Base-by-base conservation (phyloP, 495 filamentous ascomycete species). In the Cladorrhinum samala region DNA sequence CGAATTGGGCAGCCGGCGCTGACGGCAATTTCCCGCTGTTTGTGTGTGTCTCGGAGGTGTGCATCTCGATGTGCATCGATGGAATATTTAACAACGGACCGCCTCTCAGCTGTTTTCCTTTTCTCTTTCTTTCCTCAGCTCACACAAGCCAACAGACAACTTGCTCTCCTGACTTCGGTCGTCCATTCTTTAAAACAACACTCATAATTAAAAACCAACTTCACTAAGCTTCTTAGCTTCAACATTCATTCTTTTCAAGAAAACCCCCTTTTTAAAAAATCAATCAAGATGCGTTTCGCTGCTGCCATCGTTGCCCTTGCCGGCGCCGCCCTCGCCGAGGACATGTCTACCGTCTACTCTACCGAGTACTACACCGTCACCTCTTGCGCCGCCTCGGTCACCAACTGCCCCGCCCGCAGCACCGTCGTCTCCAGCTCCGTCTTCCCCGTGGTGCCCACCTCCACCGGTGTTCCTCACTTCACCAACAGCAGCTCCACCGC, bases 311-410 rank as follows among this genome's bases (percentile, higher is more conserved):
- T 68, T 64, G 68, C 74, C 69, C 62, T 81, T 60, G 79, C 77
- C 63, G 74, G 70, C 59, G 71, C 67, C 60, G 78, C 69, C 60
- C 60, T 78, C 6, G 56, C 56, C 21, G 38, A 45, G 23, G 18
- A 39, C 9, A 23, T 47, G 8, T 24, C 42, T 23, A 78, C 75
- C 54, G 68, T 82, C 65, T 82, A 79, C 73, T 68, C 67, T 59
- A 82, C 79, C 53, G 73, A 80, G 60, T 68, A 72, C 57, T 66
- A 75, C 47, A 83, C 80, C 66, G 71, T 81, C 69, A 83, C 79
- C 54, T 81, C 72, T 45, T 79, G 74, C 68, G 66, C 54, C 51
- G 65, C 72, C 9, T 65, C 63, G 17, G 74, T 81, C 53, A 71
- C 76, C 68, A 57, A 78, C 71, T 81, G 78, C 78, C 77, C 78